Conservation (phyloP, 1,284 basidiomycete genomes). For the Apiotrichum porosum region DNA sequence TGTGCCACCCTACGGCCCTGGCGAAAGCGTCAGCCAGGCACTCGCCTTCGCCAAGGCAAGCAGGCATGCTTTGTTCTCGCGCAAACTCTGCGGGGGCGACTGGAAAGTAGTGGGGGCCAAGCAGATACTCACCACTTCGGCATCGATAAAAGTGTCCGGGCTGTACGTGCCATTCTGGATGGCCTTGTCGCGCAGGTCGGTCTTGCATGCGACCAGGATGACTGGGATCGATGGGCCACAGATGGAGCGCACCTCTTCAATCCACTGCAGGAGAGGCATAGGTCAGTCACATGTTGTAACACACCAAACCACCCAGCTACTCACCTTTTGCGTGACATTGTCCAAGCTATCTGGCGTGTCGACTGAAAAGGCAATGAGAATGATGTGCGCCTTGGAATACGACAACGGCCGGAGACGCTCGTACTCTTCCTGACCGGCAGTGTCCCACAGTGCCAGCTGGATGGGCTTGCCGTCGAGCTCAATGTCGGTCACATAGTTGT, state of each 20-base stretch:
- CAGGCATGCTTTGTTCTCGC: too few relatives aligned
- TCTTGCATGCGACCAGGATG: conserved; percentile 52
- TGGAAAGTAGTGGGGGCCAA: too few relatives aligned
- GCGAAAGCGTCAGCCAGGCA: neutral
- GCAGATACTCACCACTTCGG: conserved; percentile 46
- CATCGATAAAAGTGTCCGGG: conserved; percentile 45
- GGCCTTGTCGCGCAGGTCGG: conserved; percentile 54
- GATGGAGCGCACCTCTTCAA: conserved; percentile 88
- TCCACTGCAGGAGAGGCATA: conserved; percentile 73
- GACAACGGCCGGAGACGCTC: conserved; percentile 91
- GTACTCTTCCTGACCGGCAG: conserved; percentile 97
- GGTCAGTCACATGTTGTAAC: too few relatives aligned
- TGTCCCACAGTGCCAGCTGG: conserved; percentile 52
- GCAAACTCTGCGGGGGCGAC: too few relatives aligned
- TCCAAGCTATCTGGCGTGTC: conserved; percentile 96
- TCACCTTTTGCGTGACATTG: conserved; percentile 86
- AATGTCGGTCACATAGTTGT: conserved; percentile 98
- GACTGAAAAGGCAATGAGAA: conserved; percentile 93
- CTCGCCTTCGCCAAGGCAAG: neutral
- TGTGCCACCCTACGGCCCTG: conserved; percentile 71
- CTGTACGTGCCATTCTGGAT: conserved; percentile 43
- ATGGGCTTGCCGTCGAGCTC: conserved; percentile 94
- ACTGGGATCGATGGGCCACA: conserved; percentile 56
- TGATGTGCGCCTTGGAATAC: conserved; percentile 97
- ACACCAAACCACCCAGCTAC: too few relatives aligned